phyloP scores from a whole-genome alignment of 2,329 filamentous ascomycete genomes.

The Fusarium sp. region DNA sequence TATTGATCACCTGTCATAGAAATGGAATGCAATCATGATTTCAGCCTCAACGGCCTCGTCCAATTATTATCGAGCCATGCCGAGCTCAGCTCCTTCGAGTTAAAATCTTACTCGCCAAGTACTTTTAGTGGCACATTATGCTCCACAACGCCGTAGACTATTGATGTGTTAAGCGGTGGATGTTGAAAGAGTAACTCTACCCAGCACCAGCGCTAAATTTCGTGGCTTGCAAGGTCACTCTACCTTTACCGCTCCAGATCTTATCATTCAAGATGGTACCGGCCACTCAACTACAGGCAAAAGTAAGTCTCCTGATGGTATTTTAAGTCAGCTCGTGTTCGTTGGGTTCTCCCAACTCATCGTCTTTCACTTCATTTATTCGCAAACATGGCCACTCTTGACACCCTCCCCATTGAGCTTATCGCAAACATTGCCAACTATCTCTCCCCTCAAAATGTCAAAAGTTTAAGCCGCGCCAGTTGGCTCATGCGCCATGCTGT shows the following conservation, averaged over 20 bases:
- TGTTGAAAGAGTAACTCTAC: background rate
- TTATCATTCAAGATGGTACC: rapidly evolving
- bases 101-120: background rate
- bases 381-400: background rate
- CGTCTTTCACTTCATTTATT: background rate
- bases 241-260: rapidly evolving
- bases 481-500: background rate
- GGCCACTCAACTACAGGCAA: background rate
- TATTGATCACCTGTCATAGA: background rate
- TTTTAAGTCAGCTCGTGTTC: background rate
- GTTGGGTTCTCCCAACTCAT: rapidly evolving
- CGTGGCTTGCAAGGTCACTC: rapidly evolving
- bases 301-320: background rate
- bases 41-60: background rate
- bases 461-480: background rate
- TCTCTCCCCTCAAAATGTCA: background rate
- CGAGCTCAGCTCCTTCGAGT: background rate
- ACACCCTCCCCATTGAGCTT: background rate
- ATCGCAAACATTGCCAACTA: background rate
- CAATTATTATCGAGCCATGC: background rate
- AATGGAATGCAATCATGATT: background rate
- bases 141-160: background rate
- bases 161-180: background rate
- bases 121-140: background rate
- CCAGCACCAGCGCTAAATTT: rapidly evolving